phyloP scores from a whole-genome alignment of 163 green algal species.

The Trebouxiophyceae sp. region DNA sequence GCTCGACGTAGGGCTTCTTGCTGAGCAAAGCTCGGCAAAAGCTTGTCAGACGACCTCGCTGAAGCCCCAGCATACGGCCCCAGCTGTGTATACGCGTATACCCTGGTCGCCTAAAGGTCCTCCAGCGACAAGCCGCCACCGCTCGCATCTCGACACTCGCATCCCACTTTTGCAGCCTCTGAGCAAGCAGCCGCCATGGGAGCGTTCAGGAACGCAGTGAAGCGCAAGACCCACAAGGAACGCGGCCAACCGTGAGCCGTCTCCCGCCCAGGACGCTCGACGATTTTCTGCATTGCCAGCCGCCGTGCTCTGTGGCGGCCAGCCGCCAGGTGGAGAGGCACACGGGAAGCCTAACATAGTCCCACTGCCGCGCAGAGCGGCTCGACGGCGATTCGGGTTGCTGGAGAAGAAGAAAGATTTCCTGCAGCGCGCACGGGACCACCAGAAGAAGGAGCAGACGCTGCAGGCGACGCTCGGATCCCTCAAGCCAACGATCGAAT shows the following conservation, averaged over 20 bases:
- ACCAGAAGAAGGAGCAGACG: constrained; percentile 83
- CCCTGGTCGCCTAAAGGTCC: too few species aligned
- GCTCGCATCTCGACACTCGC: too few species aligned
- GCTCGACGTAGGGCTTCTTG: too few species aligned
- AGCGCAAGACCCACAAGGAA: constrained; percentile 93
- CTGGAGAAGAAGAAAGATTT: constrained; percentile 99
- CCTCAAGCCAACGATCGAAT: neutral
- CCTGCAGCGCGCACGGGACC: constrained; percentile 81
- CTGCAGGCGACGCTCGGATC: constrained; percentile 1
- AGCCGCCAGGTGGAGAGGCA: neutral
- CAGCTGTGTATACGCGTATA: too few species aligned
- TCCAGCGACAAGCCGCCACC: too few species aligned
- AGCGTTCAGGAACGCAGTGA: constrained; percentile 82
- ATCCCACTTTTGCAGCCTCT: too few species aligned
- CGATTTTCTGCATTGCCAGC: neutral
- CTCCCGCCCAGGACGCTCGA: neutral
- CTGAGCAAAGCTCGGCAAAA: too few species aligned
- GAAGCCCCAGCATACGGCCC: too few species aligned
- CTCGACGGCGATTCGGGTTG: constrained; percentile 73
- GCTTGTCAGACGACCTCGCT: too few species aligned
- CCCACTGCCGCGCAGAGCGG: constrained; percentile 41
- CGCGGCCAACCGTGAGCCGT: constrained; percentile 83
- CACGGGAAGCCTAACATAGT: neutral
- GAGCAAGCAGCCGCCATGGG: too few species aligned
- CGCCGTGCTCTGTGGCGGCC: neutral